A percentile compares a stretch with the other conserved stretches of the same genome.
phyloP scores from a whole-genome alignment of 2,329 filamentous ascomycete genomes.

The Ophiosphaerella narmari region DNA sequence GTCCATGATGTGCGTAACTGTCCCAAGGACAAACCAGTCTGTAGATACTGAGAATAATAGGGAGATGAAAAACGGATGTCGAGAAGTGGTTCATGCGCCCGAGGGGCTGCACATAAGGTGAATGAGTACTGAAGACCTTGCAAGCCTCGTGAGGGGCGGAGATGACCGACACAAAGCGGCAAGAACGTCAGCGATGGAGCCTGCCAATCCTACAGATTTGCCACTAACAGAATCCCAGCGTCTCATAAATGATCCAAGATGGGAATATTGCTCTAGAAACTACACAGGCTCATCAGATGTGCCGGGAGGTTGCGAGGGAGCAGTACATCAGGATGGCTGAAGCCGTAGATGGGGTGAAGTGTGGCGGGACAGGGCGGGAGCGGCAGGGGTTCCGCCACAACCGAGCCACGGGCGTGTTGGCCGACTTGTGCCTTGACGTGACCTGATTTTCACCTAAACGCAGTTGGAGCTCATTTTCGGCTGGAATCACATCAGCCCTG shows the following conservation, averaged over 20 bases:
- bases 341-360: too few species aligned
- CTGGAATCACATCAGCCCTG: not conserved
- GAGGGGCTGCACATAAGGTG: not conserved
- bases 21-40: not conserved
- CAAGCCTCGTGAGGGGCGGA: conserved; percentile 33
- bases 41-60: not conserved
- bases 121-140: conserved; percentile 20
- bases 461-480: not conserved
- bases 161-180: conserved; percentile 23
- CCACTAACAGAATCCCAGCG: too few species aligned
- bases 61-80: not conserved
- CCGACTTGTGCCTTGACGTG: not conserved
- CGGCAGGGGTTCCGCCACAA: too few species aligned
- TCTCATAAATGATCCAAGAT: too few species aligned
- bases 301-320: too few species aligned
- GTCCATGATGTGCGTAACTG: conserved; percentile 24
- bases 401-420: too few species aligned
- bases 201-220: not conserved
- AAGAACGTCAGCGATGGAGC: conserved; percentile 7
- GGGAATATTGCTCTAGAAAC: too few species aligned
- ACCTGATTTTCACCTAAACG: not conserved
- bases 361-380: too few species aligned
- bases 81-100: not conserved
- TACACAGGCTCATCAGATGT: too few species aligned
- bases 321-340: too few species aligned